phyloP scores from a whole-genome alignment of 2,329 filamentous ascomycete species.

The Whalleya microplaca region DNA sequence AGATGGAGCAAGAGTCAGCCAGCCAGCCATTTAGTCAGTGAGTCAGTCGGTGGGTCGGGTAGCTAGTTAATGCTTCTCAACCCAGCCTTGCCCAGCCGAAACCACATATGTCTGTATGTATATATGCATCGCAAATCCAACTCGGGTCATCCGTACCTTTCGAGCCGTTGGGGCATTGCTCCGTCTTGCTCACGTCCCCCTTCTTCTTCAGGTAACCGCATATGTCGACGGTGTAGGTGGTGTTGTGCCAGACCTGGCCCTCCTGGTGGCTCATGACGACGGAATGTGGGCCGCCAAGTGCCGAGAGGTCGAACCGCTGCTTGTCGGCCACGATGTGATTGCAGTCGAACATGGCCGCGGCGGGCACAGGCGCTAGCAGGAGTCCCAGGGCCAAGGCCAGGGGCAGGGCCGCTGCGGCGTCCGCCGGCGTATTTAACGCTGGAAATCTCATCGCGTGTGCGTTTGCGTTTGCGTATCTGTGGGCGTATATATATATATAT shows the following conservation, averaged over 20 bases:
- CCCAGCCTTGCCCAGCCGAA: not conserved
- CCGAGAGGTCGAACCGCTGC: constrained; percentile 65
- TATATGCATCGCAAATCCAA: not conserved
- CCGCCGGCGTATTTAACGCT: constrained; percentile 35
- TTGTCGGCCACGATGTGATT: constrained; percentile 61
- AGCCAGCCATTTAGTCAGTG: too few relatives aligned
- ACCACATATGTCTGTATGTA: not conserved
- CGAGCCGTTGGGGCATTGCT: constrained; percentile 71
- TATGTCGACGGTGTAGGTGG: constrained; percentile 80
- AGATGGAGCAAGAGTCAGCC: not conserved
- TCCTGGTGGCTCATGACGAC: constrained; percentile 63
- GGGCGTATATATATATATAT: not conserved
- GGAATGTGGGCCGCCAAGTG: constrained; percentile 69
- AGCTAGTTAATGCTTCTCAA: constrained; percentile 44
- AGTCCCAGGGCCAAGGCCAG: constrained; percentile 40
- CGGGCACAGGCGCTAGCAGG: constrained; percentile 41
- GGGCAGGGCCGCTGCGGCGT: constrained; percentile 43
- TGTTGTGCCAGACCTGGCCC: constrained; percentile 65
- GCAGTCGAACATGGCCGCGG: constrained; percentile 62
- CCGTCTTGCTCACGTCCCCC: constrained; percentile 55
- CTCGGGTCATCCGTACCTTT: constrained; percentile 55
- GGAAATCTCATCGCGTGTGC: constrained; percentile 44
- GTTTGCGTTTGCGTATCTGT: too few relatives aligned
- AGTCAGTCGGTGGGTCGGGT: too few relatives aligned
- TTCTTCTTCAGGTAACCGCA: constrained; percentile 69